Evolutionary conservation across 768 basidiomycete genomes (phyloP), one percentile per base, ranked within the genome.

Genomic region (Amanita subjunquillea): DNA sequence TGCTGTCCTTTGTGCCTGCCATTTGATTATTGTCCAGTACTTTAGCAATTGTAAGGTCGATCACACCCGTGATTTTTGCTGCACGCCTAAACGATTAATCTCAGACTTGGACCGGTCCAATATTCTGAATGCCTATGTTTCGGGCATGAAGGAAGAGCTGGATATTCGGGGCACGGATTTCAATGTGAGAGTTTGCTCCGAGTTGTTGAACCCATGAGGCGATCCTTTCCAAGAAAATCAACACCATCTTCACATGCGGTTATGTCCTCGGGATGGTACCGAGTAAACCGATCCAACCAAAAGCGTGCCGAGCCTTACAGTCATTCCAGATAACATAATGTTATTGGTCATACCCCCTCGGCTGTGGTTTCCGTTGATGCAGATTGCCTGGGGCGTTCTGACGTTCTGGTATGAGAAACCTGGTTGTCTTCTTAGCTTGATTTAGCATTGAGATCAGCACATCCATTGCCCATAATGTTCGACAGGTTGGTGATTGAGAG

Each of bases 181-280:
- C 60, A 85, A 87, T 59, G 76, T 78, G 48, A 56, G 27, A 30
- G 17, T 47, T 29, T 37, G 34, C 46, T 23, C 53, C 9, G 7
- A 29, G 22, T 30, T 43, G n/a, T 25, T 41, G 39, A 15, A 39
- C 13, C 48, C n/a, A 44, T 50, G 50, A 32, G 54, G n/a, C 20
- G 38, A 36, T 56, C 15, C 48, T 50, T 54, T 27, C 34, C 42
- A 56, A 80, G 77, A 75, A 81, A 72, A 76, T 87, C 54, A 83
- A 82, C 61, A 81, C 82, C 7, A 73, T 82, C 43, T 86, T 85
- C 57, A 84, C 83, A 4, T 86, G 83, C 58, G 85, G 85, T 2
- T 87, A 88, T 61, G 82, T 85, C 53, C 65, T 87, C 38, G 85
- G 84, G 54, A 83, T 84, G 80, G 79, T 85, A 62, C 82, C 80